A percentile compares a stretch with the other conserved stretches of the same genome.
Evolutionary conservation across 371 early-diverging fungal genomes (phyloP).

Genomic region (Syncephalastrum sp.): DNA sequence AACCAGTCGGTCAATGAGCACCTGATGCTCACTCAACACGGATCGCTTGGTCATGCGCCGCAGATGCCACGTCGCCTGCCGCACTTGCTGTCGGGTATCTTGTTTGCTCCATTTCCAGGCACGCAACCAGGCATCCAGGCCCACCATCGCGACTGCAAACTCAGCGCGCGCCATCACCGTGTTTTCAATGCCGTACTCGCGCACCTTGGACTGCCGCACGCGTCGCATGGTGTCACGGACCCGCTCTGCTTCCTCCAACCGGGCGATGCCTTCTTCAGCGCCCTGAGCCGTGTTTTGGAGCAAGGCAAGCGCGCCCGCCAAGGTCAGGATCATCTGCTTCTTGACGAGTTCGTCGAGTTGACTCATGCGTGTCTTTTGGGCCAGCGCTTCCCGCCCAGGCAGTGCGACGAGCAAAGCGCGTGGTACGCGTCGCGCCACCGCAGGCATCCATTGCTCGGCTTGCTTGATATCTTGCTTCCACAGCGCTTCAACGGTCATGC

Average conservation of each 20-base stretch:
- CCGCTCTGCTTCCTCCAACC: conserved; percentile 23
- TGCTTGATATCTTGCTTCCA: conserved; percentile 11
- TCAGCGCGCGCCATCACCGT: conserved; percentile 34
- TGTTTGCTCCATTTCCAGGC: conserved; percentile 17
- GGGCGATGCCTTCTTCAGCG: conserved; percentile 24
- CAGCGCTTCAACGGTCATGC: conserved; percentile 9
- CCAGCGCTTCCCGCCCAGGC: conserved; percentile 3
- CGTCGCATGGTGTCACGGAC: conserved; percentile 8
- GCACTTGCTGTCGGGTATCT: conserved; percentile 18
- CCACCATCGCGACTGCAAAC: conserved; percentile 33
- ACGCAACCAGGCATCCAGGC: conserved; percentile 41
- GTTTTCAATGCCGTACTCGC: conserved; percentile 17
- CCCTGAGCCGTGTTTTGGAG: conserved; percentile 13
- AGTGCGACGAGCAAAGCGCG: conserved; percentile 16
- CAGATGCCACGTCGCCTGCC: conserved; percentile 16
- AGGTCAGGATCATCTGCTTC: conserved; percentile 24
- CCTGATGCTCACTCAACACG: conserved; percentile 11
- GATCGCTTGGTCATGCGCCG: conserved; percentile 35
- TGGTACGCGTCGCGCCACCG: conserved; percentile 26
- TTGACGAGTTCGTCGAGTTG: conserved; percentile 27
- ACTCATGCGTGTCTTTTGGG: conserved; percentile 18
- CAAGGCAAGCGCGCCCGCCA: conserved; percentile 29
- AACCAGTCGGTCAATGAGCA: conserved; percentile 28
- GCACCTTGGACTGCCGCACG: background rate
- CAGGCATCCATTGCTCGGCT: conserved; percentile 20